Evolutionary conservation across 805 yeast species (phyloP).

Genomic region (Kazachstania viticola): DNA sequence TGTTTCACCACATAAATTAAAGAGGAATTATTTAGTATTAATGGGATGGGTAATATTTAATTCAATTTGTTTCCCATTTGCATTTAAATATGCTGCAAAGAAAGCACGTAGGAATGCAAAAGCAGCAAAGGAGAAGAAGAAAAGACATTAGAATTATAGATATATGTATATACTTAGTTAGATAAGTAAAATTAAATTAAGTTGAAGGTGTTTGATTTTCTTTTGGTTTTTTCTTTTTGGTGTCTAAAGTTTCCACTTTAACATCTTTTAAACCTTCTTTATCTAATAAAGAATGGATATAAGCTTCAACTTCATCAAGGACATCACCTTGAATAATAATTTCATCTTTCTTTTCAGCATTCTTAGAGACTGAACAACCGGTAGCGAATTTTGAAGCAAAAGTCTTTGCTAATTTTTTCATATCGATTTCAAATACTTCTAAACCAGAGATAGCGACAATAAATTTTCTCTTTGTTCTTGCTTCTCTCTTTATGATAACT

Average conservation of each 20-base stretch:
- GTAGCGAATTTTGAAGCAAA: slow-evolving; percentile 93
- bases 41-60: no score
- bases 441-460: slow-evolving; percentile 78
- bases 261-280: slow-evolving; percentile 77
- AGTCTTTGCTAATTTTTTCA: slow-evolving; percentile 83
- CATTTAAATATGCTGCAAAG: no score
- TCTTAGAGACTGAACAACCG: slow-evolving; percentile 86
- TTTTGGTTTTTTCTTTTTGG: slow-evolving; percentile 59
- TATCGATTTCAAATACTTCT: slow-evolving; percentile 78
- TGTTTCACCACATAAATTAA: no score
- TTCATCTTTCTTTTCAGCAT: slow-evolving; percentile 85
- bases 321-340: slow-evolving; percentile 91
- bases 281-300: slow-evolving; percentile 54
- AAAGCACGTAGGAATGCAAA: no score
- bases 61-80: no score
- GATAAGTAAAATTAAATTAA: not conserved
- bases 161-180: not conserved
- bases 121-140: slow-evolving; percentile 28
- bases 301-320: slow-evolving; percentile 77
- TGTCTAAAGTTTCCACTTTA: slow-evolving; percentile 82
- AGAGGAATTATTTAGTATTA: no score
- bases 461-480: slow-evolving; percentile 80
- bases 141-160: no score
- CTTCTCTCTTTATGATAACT: slow-evolving; percentile 74
- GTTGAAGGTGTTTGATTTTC: slow-evolving; percentile 3